A percentile compares a stretch with the other conserved stretches of the same genome.
phyloP scores from a whole-genome alignment of 2,329 filamentous ascomycete species.

The Colletotrichum spinosum region DNA sequence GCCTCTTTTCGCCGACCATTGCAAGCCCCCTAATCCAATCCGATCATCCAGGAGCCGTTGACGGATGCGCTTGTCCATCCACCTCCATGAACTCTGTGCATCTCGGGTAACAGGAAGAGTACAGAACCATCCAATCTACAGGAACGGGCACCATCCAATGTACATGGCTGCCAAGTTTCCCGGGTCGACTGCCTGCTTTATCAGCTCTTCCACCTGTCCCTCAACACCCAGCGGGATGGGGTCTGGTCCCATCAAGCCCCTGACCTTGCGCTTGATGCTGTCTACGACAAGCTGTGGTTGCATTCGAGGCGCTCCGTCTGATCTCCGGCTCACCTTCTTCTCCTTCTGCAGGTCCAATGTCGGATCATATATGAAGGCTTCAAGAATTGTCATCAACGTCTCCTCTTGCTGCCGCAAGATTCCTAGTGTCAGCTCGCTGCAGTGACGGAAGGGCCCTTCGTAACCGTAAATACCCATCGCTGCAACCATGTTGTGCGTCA shows the following conservation, averaged over 20 bases:
- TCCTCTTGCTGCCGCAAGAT: slow-evolving; percentile 93
- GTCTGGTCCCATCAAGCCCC: slow-evolving; percentile 85
- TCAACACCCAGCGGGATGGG: slow-evolving; percentile 94
- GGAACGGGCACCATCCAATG: slow-evolving; percentile 85
- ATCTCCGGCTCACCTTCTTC: slow-evolving; percentile 66
- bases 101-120: neutral
- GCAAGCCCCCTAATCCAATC: too few species aligned
- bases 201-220: slow-evolving; percentile 96
- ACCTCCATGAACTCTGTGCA: too few species aligned
- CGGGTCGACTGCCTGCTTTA: slow-evolving; percentile 85
- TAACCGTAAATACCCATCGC: slow-evolving; percentile 96
- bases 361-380: slow-evolving; percentile 97
- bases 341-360: slow-evolving; percentile 89
- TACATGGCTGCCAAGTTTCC: slow-evolving; percentile 92
- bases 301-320: slow-evolving; percentile 55
- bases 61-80: too few species aligned
- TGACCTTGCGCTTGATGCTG: slow-evolving; percentile 87
- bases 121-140: slow-evolving; percentile 50
- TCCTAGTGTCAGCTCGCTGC: slow-evolving; percentile 87
- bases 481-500: slow-evolving; percentile 98
- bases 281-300: slow-evolving; percentile 83
- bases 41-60: too few species aligned
- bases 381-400: slow-evolving; percentile 95
- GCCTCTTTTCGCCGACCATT: too few species aligned
- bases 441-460: slow-evolving; percentile 91